These are phyloP conservation scores for Pseudogymnoascus sp. DNA, from an alignment of 2,329 filamentous ascomycete genomes.

Conservation along the genomic window DNA sequence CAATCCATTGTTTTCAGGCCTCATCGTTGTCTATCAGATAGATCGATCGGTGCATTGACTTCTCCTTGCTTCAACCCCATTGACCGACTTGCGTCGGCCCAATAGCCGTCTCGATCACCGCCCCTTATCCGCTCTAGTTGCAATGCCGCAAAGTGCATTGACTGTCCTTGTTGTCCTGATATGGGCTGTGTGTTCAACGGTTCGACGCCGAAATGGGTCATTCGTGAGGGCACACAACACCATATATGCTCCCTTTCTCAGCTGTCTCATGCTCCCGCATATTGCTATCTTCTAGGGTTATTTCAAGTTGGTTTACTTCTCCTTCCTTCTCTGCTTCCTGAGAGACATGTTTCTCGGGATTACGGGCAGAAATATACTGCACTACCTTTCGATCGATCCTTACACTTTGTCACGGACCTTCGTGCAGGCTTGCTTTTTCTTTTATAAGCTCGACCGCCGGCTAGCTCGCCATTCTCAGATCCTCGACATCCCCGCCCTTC, in stretches of 20 bases:
- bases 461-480: background rate
- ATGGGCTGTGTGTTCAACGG: background rate
- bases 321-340: background rate
- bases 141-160: background rate
- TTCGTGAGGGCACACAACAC: background rate
- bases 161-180: background rate
- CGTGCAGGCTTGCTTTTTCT: background rate
- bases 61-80: conserved; percentile 6
- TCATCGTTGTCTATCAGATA: background rate
- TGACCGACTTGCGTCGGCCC: background rate
- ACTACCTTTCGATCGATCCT: background rate
- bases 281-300: background rate
- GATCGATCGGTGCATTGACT: background rate
- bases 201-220: conserved; percentile 3
- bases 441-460: background rate
- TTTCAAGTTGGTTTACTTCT: background rate
- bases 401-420: background rate
- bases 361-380: background rate
- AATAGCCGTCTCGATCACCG: background rate
- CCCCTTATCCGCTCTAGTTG: background rate
- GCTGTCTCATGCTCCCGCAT: background rate
- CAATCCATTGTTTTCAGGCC: background rate
- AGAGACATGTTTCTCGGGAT: conserved; percentile 8
- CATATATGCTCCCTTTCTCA: background rate
- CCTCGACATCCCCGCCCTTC: background rate